Conservation (phyloP, 164 flowering plant species). For the Berberis thunbergii region DNA sequence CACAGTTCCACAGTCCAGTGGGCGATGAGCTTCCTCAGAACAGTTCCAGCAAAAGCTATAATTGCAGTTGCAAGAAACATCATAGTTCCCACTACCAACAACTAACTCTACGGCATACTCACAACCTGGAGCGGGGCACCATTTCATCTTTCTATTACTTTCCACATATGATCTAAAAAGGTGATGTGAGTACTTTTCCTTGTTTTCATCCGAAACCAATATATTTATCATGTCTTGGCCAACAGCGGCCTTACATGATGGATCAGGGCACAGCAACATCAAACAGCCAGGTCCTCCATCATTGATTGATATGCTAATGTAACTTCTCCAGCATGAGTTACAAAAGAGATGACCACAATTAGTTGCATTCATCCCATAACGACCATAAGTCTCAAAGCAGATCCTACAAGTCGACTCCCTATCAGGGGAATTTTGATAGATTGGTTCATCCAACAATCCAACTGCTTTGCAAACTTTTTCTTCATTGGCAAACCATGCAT, state of each 20-base stretch:
- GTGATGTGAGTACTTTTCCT: slow-evolving; percentile 58
- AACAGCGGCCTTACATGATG: slow-evolving; percentile 74
- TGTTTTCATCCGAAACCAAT: slow-evolving; percentile 57
- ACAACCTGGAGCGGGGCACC: slow-evolving; percentile 88
- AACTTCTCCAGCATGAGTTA: slow-evolving; percentile 26
- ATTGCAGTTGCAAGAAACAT: slow-evolving; percentile 58
- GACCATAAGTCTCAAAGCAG: neutral
- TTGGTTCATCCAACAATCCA: slow-evolving; percentile 50
- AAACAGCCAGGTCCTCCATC: slow-evolving; percentile 96
- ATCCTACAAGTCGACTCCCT: neutral
- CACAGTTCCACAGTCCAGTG: neutral
- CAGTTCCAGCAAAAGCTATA: slow-evolving; percentile 60
- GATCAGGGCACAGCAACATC: slow-evolving; percentile 76
- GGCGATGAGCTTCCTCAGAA: neutral
- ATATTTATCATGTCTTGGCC: slow-evolving; percentile 59
- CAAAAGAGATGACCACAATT: neutral
- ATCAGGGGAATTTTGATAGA: slow-evolving; percentile 19
- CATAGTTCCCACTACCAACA: slow-evolving; percentile 51
- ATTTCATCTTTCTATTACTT: slow-evolving; percentile 50
- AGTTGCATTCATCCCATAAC: neutral
- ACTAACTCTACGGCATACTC: slow-evolving; percentile 58
- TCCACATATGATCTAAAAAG: slow-evolving; percentile 74
- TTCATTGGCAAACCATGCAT: slow-evolving; percentile 87
- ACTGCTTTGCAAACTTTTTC: slow-evolving; percentile 44
- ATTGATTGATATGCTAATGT: slow-evolving; percentile 60